Conservation (phyloP, 2,329 filamentous ascomycete species). For the Ophiostoma ips region DNA sequence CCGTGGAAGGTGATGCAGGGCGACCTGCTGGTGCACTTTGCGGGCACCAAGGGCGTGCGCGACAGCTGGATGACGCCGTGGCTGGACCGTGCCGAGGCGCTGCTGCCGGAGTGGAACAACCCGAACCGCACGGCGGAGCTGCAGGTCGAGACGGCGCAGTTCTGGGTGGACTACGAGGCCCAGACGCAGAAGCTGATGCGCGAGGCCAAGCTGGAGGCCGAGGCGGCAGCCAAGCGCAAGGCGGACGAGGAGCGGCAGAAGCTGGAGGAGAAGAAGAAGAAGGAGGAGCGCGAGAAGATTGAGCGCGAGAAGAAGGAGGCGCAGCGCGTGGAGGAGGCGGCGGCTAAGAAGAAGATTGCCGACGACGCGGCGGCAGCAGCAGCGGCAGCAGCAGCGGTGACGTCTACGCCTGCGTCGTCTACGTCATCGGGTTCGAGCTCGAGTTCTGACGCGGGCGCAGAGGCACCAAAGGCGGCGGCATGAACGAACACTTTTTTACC, state of each 20-base stretch:
- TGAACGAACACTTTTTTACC: no score
- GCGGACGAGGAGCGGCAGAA: conserved; percentile 6
- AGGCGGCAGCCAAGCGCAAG: conserved; percentile 6
- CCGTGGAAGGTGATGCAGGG: conserved; percentile 21
- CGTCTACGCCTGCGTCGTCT: no score
- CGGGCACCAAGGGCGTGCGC: conserved; percentile 17
- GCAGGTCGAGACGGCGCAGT: conserved; percentile 11
- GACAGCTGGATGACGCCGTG: conserved; percentile 22
- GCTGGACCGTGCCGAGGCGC: conserved; percentile 17
- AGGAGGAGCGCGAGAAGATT: conserved; percentile 1
- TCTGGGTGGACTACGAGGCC: conserved; percentile 14
- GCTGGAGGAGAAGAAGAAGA: conserved; percentile 9
- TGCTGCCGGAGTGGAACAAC: conserved; percentile 19
- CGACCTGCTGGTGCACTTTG: conserved; percentile 20
- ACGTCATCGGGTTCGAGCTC: no score
- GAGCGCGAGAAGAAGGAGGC: conserved; percentile 8
- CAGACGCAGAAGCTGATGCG: conserved; percentile 4
- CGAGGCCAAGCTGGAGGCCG: conserved; percentile 3
- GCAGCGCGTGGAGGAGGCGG: conserved; percentile 1
- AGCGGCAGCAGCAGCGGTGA: neutral
- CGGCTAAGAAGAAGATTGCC: conserved; percentile 7
- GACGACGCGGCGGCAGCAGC: conserved; percentile 2
- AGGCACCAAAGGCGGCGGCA: neutral
- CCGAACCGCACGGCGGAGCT: conserved; percentile 12
- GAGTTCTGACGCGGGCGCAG: neutral